phyloP scores from a whole-genome alignment of 2,329 filamentous ascomycete species.

The Ilyonectria robusta region DNA sequence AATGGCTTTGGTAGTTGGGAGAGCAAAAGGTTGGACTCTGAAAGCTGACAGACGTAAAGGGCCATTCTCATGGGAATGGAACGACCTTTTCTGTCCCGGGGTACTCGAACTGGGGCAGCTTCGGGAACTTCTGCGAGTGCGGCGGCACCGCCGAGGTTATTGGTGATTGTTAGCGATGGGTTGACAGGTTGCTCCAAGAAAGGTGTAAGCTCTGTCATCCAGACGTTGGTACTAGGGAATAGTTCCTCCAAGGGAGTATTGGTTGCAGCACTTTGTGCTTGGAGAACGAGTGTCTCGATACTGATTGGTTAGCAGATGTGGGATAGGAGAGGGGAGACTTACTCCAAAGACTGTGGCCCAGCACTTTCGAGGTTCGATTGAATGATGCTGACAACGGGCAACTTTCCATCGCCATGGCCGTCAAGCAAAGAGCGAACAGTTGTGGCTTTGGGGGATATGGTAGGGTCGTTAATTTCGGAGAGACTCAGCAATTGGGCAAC shows the following conservation, averaged over 20 bases:
- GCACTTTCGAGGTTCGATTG: constrained; percentile 68
- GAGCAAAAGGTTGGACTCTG: constrained; percentile 60
- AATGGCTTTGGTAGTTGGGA: constrained; percentile 57
- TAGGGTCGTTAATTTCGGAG: constrained; percentile 62
- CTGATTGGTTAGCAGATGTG: constrained; percentile 47
- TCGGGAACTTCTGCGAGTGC: constrained; percentile 64
- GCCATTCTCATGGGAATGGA: constrained; percentile 83
- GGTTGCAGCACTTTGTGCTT: constrained; percentile 54
- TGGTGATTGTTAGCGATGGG: constrained; percentile 80
- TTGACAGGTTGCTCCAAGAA: constrained; percentile 68
- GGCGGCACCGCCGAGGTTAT: constrained; percentile 77
- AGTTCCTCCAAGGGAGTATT: constrained; percentile 60
- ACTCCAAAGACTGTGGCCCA: constrained; percentile 65
- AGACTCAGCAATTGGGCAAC: constrained; percentile 68
- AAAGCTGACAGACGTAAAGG: constrained; percentile 75
- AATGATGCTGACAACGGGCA: constrained; percentile 66
- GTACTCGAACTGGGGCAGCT: constrained; percentile 50
- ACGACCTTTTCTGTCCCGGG: constrained; percentile 77
- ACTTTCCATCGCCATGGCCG: constrained; percentile 56
- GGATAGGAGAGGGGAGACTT: constrained; percentile 43
- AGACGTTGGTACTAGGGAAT: constrained; percentile 75
- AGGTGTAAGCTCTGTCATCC: constrained; percentile 73
- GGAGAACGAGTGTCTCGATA: constrained; percentile 67
- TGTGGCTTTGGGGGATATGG: constrained; percentile 57
- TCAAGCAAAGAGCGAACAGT: constrained; percentile 63